A percentile compares a stretch with the other conserved stretches of the same genome.
These are phyloP conservation scores for Fusarium goolgardi DNA, from an alignment of 2,329 filamentous ascomycete genomes.

Conservation along the genomic window DNA sequence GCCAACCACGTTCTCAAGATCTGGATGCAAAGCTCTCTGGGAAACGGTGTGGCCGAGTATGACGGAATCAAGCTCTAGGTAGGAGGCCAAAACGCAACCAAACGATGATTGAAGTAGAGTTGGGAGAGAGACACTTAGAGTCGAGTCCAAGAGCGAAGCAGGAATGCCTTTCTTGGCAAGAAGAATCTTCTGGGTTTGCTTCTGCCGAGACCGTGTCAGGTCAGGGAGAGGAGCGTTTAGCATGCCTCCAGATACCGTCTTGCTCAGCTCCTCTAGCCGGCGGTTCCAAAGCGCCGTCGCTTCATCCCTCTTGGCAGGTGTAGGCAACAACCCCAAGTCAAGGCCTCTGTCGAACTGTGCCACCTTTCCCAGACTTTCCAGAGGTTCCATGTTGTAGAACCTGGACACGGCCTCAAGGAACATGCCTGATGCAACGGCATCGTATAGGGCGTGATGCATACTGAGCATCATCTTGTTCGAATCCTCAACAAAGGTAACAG, in stretches of 20 bases:
- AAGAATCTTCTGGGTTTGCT: conserved; percentile 8
- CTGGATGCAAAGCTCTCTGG: conserved; percentile 13
- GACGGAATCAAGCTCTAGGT: conserved; percentile 9
- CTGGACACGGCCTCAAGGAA: conserved; percentile 13
- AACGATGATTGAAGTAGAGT: conserved; percentile 21
- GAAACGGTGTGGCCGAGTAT: conserved; percentile 20
- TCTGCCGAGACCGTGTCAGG: conserved; percentile 22
- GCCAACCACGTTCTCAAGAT: conserved; percentile 4
- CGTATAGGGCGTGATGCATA: conserved; percentile 28
- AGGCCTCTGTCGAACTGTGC: conserved; percentile 14
- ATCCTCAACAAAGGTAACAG: conserved; percentile 2
- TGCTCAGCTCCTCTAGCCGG: neutral
- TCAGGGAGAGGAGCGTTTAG: conserved; percentile 20
- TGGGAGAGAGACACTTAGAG: neutral
- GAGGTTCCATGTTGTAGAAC: conserved; percentile 16
- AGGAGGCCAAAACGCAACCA: conserved; percentile 19
- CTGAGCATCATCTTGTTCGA: conserved; percentile 23
- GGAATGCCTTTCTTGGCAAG: neutral
- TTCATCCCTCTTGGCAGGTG: neutral
- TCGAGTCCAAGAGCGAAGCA: accelerated
- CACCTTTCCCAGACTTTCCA: neutral
- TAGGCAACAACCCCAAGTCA: neutral
- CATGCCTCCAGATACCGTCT: neutral
- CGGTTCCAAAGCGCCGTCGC: neutral
- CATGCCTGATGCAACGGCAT: neutral